phyloP scores from a whole-genome alignment of 345 rosid species.

The Euphorbia peplus region DNA sequence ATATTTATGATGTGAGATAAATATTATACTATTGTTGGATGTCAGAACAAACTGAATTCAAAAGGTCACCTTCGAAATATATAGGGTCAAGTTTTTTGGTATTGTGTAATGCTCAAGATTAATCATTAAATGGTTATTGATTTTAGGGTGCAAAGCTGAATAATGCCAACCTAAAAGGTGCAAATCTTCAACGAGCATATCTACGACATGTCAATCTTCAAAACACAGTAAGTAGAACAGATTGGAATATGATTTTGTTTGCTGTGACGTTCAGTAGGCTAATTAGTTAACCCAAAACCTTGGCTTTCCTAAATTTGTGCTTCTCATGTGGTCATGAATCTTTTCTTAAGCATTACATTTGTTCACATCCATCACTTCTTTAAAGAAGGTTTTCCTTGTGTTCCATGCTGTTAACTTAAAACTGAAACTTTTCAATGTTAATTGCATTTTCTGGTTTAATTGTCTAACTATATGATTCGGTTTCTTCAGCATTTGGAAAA shows the following conservation, averaged over 20 bases:
- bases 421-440: neutral
- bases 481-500: slow-evolving; percentile 69
- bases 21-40: neutral
- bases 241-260: neutral
- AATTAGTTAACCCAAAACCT: neutral
- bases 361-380: neutral
- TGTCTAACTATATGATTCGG: neutral
- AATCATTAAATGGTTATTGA: slow-evolving; percentile 3
- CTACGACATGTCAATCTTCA: slow-evolving; percentile 79
- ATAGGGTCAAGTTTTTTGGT: neutral
- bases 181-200: slow-evolving; percentile 92
- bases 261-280: neutral
- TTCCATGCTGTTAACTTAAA: neutral
- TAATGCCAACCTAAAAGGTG: slow-evolving; percentile 81
- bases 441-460: neutral
- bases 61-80: neutral
- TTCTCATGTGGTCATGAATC: neutral
- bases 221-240: slow-evolving; percentile 62
- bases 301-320: neutral
- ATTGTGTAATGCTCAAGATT: neutral
- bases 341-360: neutral
- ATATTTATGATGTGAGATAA: too few relatives aligned
- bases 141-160: slow-evolving; percentile 83
- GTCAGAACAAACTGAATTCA: neutral
- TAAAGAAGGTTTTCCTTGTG: too few relatives aligned